phyloP scores from a whole-genome alignment of 805 yeast genomes.

The Sungouiella thailandica region DNA sequence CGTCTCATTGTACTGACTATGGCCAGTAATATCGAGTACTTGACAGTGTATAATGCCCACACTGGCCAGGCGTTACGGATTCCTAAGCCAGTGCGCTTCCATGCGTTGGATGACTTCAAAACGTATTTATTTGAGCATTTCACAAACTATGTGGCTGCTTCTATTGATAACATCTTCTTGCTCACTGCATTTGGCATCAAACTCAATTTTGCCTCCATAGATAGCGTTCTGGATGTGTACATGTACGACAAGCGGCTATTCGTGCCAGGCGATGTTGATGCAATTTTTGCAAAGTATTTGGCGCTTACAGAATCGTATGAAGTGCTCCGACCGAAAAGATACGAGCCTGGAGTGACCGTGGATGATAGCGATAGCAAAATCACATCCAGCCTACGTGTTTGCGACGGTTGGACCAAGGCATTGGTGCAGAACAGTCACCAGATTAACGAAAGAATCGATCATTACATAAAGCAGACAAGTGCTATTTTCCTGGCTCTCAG shows the following conservation, averaged over 20 bases:
- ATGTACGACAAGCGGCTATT: slow-evolving; percentile 62
- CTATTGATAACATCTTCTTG: slow-evolving; percentile 38
- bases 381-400: slow-evolving; percentile 35
- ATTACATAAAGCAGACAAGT: slow-evolving; percentile 30
- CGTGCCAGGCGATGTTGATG: slow-evolving; percentile 19
- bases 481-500: slow-evolving; percentile 42
- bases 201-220: slow-evolving; percentile 47
- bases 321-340: not conserved
- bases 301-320: slow-evolving; percentile 8
- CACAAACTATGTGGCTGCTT: slow-evolving; percentile 15
- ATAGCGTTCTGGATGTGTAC: slow-evolving; percentile 52
- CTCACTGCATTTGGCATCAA: slow-evolving; percentile 64
- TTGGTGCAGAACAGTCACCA: slow-evolving; percentile 36
- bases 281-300: slow-evolving; percentile 5
- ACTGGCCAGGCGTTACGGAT: slow-evolving; percentile 29
- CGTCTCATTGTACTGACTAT: no score
- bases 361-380: slow-evolving; percentile 18
- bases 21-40: slow-evolving; percentile 10
- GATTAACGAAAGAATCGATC: slow-evolving; percentile 24
- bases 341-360: not conserved
- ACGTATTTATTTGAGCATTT: slow-evolving; percentile 24
- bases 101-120: slow-evolving; percentile 29
- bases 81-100: slow-evolving; percentile 39
- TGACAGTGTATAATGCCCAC: slow-evolving; percentile 34
- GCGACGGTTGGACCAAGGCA: slow-evolving; percentile 50